These are phyloP conservation scores for Penicillium steckii DNA, from an alignment of 495 filamentous ascomycete species.

Conservation along the genomic window DNA sequence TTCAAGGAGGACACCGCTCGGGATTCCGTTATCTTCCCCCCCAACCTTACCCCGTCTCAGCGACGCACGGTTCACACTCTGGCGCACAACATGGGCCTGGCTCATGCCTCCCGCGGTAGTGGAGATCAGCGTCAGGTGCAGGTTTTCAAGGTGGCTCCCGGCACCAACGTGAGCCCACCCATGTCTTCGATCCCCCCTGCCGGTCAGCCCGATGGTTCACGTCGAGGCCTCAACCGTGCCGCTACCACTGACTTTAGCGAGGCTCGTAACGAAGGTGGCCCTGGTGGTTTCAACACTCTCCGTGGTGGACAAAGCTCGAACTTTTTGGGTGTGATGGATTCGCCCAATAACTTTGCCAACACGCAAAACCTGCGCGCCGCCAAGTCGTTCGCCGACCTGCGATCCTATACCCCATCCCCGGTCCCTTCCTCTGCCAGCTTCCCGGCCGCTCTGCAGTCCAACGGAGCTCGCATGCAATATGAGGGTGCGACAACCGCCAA, in stretches of 20 bases:
- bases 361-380: conserved; percentile 84
- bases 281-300: conserved; percentile 68
- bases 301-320: conserved; percentile 72
- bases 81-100: conserved; percentile 90
- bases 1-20: conserved; percentile 78
- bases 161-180: conserved; percentile 65
- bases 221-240: conserved; percentile 83
- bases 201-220: conserved; percentile 68
- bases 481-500: conserved; percentile 57
- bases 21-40: conserved; percentile 80
- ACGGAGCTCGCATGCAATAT: conserved; percentile 63
- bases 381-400: conserved; percentile 94
- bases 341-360: conserved; percentile 66
- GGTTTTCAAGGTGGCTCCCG: conserved; percentile 69
- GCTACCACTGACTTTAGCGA: conserved; percentile 99
- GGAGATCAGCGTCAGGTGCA: conserved; percentile 85
- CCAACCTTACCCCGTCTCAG: conserved; percentile 74
- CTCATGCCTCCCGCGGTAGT: conserved; percentile 82
- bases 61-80: conserved; percentile 89
- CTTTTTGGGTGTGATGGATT: conserved; percentile 81
- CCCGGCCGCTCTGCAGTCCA: conserved; percentile 66
- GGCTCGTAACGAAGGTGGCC: conserved; percentile 63
- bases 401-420: conserved; percentile 92
- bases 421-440: conserved; percentile 87
- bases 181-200: conserved; percentile 54